These are phyloP conservation scores for Musa troglodytarum DNA, from an alignment of 176 grass and related monocot genomes.

Conservation along the genomic window DNA sequence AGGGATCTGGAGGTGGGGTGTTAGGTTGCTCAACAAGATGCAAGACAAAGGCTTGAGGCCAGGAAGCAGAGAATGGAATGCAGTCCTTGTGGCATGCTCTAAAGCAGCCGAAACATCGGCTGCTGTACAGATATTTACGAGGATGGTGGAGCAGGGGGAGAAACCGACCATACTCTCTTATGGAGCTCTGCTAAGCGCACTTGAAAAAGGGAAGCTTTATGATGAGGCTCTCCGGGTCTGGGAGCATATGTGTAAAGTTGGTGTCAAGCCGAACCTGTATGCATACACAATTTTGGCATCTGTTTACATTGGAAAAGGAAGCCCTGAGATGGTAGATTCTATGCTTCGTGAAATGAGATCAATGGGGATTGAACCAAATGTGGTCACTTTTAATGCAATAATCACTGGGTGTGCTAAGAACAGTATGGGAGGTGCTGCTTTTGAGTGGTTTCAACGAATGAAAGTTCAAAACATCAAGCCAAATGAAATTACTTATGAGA, in stretches of 20 bases:
- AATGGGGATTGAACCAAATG: conserved; percentile 44
- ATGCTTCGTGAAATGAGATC: conserved; percentile 56
- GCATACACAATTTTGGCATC: conserved; percentile 75
- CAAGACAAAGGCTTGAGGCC: conserved; percentile 69
- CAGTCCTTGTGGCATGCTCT: conserved; percentile 72
- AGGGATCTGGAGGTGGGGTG: conserved; percentile 63
- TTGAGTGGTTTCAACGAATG: conserved; percentile 91
- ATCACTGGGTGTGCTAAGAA: conserved; percentile 53
- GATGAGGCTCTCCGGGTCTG: conserved; percentile 64
- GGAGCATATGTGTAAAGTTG: conserved; percentile 75
- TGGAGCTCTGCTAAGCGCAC: conserved; percentile 56
- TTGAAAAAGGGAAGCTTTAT: conserved; percentile 68
- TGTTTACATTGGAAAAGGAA: conserved; percentile 56
- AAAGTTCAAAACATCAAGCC: conserved; percentile 47
- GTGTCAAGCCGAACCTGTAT: conserved; percentile 61
- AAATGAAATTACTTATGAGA: conserved; percentile 71
- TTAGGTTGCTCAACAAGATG: conserved; percentile 77
- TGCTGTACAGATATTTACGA: conserved; percentile 58
- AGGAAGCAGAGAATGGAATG: conserved; percentile 71
- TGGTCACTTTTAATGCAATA: conserved; percentile 90
- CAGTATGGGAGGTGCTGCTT: conserved; percentile 29
- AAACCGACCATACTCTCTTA: conserved; percentile 67
- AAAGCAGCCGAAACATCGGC: conserved; percentile 62
- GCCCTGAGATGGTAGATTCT: conserved; percentile 42
- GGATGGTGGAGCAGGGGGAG: conserved; percentile 59